Evolutionary conservation across 306 rosid species (phyloP), one percentile per base, ranked within the genome.

Genomic region (Abrus precatorius): DNA sequence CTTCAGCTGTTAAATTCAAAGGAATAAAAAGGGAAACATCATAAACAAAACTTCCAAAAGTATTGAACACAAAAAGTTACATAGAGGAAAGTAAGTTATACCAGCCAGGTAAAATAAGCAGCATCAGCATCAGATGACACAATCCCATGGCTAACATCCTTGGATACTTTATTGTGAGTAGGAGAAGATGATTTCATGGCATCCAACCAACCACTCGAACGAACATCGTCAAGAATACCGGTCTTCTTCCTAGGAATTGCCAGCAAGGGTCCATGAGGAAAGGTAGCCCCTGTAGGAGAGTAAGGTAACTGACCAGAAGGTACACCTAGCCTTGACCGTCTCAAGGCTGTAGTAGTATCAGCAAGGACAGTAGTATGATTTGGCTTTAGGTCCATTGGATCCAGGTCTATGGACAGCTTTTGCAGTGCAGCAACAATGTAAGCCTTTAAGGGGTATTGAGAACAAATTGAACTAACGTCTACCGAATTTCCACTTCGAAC

Each of bases 121-220:
- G 85, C 20, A 81, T 91, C 97, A 62, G 84, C 30, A 41, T 93
- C 97, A 48, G 86, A 84, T n/a, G 89, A 63, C 2, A 88, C 64
- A 69, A 72, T 79, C 45, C 90, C 98, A 67, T 84, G 83, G 69
- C 77, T 76, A 69, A 83, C 72, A 72, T 49, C 97, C 85, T 89
- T 90, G 47, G 90, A 14, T 80, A 86, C 64, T 87, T 86, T 96
- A 73, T 72, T 88, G 52, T 83, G 95, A 55, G 99, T 92, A 74
- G 99, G 99, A 50, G 99, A 96, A 49, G 99, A 96, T 56, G 94
- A 86, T 85, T 94, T 96, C 99, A 96, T 96, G 66, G 98, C 91
- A 84, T 96, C 99, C 6, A 96, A 86, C 88, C 92, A 96, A 63
- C 93, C 67, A 65, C 85, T 88, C 34, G 89, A 84, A 55, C 97